Evolutionary conservation across 306 rosid genomes (phyloP).

Genomic region (Glycyrrhiza uralensis): DNA sequence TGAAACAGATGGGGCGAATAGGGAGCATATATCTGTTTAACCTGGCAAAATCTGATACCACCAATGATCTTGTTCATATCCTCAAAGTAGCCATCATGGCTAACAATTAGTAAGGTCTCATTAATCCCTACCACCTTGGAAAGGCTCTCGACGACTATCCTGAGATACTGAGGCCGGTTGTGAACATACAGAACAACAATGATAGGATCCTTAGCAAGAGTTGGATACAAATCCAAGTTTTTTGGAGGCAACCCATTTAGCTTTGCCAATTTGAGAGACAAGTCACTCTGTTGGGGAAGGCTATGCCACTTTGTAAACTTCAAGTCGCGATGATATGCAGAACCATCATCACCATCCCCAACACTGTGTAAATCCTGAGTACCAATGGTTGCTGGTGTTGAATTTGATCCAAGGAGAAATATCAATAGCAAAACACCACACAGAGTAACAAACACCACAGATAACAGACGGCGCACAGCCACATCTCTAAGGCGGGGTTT

Average conservation of each 20-base stretch:
- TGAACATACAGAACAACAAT: slow-evolving; percentile 85
- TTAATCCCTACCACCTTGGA: slow-evolving; percentile 73
- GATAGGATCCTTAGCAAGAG: slow-evolving; percentile 56
- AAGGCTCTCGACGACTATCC: slow-evolving; percentile 71
- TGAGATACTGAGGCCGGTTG: slow-evolving; percentile 83
- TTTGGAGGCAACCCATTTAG: slow-evolving; percentile 65
- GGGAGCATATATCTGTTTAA: slow-evolving; percentile 88
- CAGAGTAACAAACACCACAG: slow-evolving; percentile 49
- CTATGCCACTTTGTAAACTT: slow-evolving; percentile 13
- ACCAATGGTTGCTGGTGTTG: slow-evolving; percentile 20
- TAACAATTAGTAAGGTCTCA: slow-evolving; percentile 81
- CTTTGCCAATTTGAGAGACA: slow-evolving; percentile 63
- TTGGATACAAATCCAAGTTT: slow-evolving; percentile 79
- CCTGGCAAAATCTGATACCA: slow-evolving; percentile 74
- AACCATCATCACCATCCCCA: slow-evolving; percentile 42
- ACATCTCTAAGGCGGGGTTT: slow-evolving; percentile 53
- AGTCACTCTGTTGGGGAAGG: slow-evolving; percentile 66
- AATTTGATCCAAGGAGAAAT: slow-evolving; percentile 52
- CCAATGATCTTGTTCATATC: slow-evolving; percentile 72
- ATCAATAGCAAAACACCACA: slow-evolving; percentile 62
- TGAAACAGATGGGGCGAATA: slow-evolving; percentile 83
- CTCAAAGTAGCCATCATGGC: slow-evolving; percentile 91
- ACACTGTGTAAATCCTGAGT: slow-evolving; percentile 27
- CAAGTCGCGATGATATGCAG: slow-evolving; percentile 25
- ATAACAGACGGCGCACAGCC: slow-evolving; percentile 65